Conservation (phyloP, 352 stramenopile species). For the Stramenopiles sp. region DNA sequence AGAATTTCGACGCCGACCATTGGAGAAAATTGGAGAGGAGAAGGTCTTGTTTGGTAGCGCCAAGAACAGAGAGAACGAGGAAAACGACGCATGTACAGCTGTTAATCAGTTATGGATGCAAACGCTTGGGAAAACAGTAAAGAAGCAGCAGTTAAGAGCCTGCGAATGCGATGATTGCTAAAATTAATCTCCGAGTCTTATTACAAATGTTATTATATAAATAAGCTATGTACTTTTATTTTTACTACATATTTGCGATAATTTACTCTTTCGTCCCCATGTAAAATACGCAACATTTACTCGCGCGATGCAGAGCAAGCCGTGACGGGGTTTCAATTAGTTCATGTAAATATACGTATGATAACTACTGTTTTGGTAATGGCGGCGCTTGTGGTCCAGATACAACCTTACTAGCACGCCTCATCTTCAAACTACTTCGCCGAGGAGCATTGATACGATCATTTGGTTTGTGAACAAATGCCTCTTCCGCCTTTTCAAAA, state of each 20-base stretch:
- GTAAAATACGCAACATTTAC: too few species aligned
- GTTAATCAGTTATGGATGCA: background rate
- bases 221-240: too few species aligned
- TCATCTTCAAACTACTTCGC: background rate
- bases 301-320: too few species aligned
- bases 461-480: slow-evolving; percentile 11
- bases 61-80: background rate
- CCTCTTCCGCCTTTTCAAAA: slow-evolving; percentile 7
- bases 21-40: background rate
- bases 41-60: background rate
- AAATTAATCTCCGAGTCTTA: too few species aligned
- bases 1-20: background rate
- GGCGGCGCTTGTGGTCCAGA: background rate
- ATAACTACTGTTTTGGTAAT: background rate
- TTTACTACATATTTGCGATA: too few species aligned
- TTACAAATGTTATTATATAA: too few species aligned
- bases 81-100: background rate
- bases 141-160: background rate
- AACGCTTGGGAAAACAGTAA: background rate
- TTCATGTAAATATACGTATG: too few species aligned
- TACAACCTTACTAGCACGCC: background rate
- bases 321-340: too few species aligned
- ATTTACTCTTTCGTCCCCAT: too few species aligned
- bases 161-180: too few species aligned
- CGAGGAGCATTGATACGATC: background rate